Evolutionary conservation across 805 yeast genomes (phyloP).

Genomic region (Teunomyces aglyptinius): DNA sequence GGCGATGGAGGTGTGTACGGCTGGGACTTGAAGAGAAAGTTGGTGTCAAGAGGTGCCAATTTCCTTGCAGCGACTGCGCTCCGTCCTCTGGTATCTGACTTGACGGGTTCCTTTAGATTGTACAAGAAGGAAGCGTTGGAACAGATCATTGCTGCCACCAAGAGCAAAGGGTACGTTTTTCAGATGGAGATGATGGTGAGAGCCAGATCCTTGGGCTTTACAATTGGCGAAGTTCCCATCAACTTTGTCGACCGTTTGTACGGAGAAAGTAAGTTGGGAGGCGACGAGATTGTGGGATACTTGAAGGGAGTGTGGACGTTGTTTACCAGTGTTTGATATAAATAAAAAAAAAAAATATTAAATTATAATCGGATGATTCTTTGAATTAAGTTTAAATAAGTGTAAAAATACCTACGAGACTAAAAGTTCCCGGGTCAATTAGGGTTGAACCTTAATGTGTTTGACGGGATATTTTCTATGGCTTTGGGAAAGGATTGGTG

Average conservation of each 20-base stretch:
- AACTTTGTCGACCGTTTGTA: slow-evolving; percentile 75
- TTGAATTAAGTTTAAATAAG: no score
- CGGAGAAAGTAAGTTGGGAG: slow-evolving; percentile 78
- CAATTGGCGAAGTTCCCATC: slow-evolving; percentile 77
- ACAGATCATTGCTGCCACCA: slow-evolving; percentile 63
- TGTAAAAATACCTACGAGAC: no score
- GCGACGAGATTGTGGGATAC: slow-evolving; percentile 76
- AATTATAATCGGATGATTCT: not conserved
- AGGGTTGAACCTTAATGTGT: no score
- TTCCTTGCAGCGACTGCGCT: slow-evolving; percentile 69
- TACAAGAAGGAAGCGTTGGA: slow-evolving; percentile 69
- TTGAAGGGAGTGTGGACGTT: slow-evolving; percentile 73
- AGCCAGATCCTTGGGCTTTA: slow-evolving; percentile 69
- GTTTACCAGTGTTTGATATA: slow-evolving; percentile 59
- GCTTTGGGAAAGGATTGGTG: not conserved
- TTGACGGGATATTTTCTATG: no score
- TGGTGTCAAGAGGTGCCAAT: slow-evolving; percentile 78
- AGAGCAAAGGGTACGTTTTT: slow-evolving; percentile 78
- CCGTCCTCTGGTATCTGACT: slow-evolving; percentile 70
- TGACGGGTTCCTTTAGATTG: slow-evolving; percentile 75
- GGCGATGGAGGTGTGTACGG: slow-evolving; percentile 84
- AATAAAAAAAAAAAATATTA: not conserved
- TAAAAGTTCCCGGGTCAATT: no score
- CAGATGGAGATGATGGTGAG: slow-evolving; percentile 90
- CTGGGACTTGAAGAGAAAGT: slow-evolving; percentile 78